Conservation (phyloP, 768 basidiomycete genomes). For the Pleurotus citrinopileatus region DNA sequence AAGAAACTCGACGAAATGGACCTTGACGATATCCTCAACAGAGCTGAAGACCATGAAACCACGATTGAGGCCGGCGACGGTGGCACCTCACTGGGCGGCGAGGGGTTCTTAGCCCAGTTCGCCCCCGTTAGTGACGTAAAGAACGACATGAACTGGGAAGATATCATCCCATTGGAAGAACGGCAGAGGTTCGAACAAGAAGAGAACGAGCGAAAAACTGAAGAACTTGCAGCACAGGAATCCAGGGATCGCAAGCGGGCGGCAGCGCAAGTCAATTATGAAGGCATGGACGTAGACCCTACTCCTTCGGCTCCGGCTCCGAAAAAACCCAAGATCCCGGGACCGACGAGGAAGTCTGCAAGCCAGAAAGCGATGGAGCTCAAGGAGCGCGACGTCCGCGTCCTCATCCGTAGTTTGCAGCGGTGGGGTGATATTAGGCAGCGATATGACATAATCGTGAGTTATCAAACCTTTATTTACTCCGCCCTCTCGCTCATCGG, state of each 20-base stretch:
- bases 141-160: constrained; percentile 99
- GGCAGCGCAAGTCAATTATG: constrained; percentile 85
- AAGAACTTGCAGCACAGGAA: constrained; percentile 68
- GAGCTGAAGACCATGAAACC: constrained; percentile 97
- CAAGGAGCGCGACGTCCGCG: constrained; percentile 96
- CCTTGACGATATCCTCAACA: constrained; percentile 94
- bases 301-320: constrained; percentile 55
- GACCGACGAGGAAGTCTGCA: constrained; percentile 81
- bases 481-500: constrained; percentile 3
- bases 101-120: constrained; percentile 93
- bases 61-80: constrained; percentile 77
- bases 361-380: constrained; percentile 95
- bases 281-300: constrained; percentile 90
- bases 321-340: constrained; percentile 74
- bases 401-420: constrained; percentile 90
- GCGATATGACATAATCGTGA: constrained; percentile 91
- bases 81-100: constrained; percentile 94
- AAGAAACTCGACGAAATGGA: constrained; percentile 99
- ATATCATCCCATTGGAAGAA: constrained; percentile 94
- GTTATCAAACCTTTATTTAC: constrained; percentile 30
- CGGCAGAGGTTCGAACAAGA: constrained; percentile 83
- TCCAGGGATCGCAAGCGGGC: constrained; percentile 77
- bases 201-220: constrained; percentile 69
- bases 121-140: constrained; percentile 97
- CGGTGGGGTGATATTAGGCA: constrained; percentile 97